Evolutionary conservation across 768 basidiomycete species (phyloP), one percentile per base, ranked within the genome.

Genomic region (Lactifluus pinguis): DNA sequence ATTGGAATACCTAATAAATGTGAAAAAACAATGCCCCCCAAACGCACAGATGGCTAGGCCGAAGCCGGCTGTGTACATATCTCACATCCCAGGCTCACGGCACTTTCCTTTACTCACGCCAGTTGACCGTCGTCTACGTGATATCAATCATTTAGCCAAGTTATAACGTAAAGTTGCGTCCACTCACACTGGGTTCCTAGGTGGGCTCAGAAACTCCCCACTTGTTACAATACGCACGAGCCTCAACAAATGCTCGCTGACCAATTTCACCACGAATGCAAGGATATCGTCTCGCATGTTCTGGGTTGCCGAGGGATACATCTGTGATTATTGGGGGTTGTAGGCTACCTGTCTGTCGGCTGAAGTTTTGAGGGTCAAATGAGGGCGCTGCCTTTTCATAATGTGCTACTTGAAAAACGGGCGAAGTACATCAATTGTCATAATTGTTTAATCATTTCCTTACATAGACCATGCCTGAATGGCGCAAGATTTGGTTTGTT

Each of bases 201-300:
- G 79, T 83, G 57, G 85, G 71, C 30, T 85, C 85, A 62, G 82
- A 82, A 55, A 85, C 70, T 48, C 76, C 71, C 85, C 84, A 87
- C 71, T 85, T 83, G 66, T 81, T 75, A 32, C 76, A 73, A 48
- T 77, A 70, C 5, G 74, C 74, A 47, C 83, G 83, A 15, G 81
- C 76, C 58, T 85, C 82, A 25, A 82, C 76, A 65, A 84, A 81
- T 0, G 81, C 69, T 89, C 85, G 57, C 83, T 86, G 65, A 92
- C 82, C 55, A 87, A 82, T 66, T 82, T 86, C 53, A 85, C 80
- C 8, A 83, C 83, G 70, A 91, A 92, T 0, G 75, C 73, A 52
- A 80, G 70, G 63, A 89, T 85, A 63, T 90, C 90, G 60, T 78
- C 76, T 52, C 81, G 76, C 17, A 84, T 85, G 68, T 89, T 85